These are phyloP conservation scores for Picocystis sp. DNA, from an alignment of 163 green algal genomes.

Conservation along the genomic window DNA sequence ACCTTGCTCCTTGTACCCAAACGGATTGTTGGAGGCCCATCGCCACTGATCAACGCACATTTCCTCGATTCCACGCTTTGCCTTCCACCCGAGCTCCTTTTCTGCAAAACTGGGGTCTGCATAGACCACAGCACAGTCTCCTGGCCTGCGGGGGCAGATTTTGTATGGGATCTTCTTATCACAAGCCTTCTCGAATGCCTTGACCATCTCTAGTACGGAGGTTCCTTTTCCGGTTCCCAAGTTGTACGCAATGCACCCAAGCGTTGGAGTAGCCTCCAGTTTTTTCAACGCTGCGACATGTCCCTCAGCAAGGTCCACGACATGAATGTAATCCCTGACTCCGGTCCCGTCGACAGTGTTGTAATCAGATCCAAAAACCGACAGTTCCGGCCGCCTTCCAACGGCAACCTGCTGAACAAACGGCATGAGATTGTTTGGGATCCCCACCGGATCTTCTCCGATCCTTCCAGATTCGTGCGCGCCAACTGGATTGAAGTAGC, in stretches of 20 bases:
- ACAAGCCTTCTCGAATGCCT: constrained; percentile 73
- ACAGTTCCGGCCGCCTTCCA: constrained; percentile 54
- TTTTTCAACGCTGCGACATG: constrained; percentile 46
- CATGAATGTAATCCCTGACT: constrained; percentile 96
- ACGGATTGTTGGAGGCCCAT: constrained; percentile 71
- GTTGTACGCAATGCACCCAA: constrained; percentile 61
- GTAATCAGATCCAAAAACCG: constrained; percentile 90
- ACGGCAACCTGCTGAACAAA: constrained; percentile 93
- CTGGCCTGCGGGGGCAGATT: constrained; percentile 33
- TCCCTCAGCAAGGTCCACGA: constrained; percentile 82
- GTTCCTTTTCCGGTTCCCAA: constrained; percentile 66
- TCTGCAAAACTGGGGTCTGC: constrained; percentile 18
- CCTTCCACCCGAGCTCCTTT: constrained; percentile 58
- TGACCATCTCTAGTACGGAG: constrained; percentile 90
- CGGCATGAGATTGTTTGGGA: constrained; percentile 99
- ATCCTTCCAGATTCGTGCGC: constrained; percentile 74
- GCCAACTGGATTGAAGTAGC: constrained; percentile 98
- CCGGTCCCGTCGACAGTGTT: constrained; percentile 83
- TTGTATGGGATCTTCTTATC: constrained; percentile 66
- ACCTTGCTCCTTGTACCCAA: constrained; percentile 47
- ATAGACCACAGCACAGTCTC: constrained; percentile 26
- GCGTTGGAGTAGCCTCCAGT: constrained; percentile 13
- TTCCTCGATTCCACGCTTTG: constrained; percentile 61
- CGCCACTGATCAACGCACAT: constrained; percentile 87
- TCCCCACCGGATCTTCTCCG: constrained; percentile 64